Percentiles rank a stretch among this genome's conserved stretches.
Evolutionary conservation across 169 alveolate species (phyloP).

Genomic region (Theileria parva): DNA sequence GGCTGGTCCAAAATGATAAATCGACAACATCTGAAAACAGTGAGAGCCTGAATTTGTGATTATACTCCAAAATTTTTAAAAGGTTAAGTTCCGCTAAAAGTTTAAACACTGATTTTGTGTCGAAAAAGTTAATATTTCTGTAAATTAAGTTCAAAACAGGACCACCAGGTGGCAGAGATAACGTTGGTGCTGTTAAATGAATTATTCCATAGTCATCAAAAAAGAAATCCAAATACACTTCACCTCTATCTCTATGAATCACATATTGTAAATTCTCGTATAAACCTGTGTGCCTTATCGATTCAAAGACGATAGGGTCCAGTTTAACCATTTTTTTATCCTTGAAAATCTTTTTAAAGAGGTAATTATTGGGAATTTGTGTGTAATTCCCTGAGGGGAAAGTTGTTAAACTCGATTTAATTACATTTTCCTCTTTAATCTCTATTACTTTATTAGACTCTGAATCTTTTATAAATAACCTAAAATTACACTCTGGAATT

Average conservation of each 20-base stretch:
- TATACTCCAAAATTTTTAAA: not conserved
- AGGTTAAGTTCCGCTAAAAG: not conserved
- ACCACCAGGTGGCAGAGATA: not conserved
- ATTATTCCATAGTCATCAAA: not conserved
- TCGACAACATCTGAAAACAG: conserved; percentile 11
- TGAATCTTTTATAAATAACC: conserved; percentile 42
- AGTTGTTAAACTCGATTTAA: conserved; percentile 11
- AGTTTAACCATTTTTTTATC: not conserved
- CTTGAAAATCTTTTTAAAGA: conserved; percentile 14
- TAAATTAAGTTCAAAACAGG: not conserved
- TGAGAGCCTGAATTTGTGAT: not conserved
- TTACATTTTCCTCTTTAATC: conserved; percentile 21
- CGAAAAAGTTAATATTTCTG: not conserved
- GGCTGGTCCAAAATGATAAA: not conserved
- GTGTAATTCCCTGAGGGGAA: conserved; percentile 35
- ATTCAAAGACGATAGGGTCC: conserved; percentile 28
- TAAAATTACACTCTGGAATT: conserved; percentile 36
- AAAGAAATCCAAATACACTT: conserved; percentile 10
- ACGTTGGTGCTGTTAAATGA: not conserved
- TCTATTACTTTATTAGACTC: conserved; percentile 19
- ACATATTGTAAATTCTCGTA: conserved; percentile 16
- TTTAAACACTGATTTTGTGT: not conserved
- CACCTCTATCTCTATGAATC: conserved; percentile 7
- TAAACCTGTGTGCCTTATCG: not conserved
- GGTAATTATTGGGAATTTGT: conserved; percentile 14